Evolutionary conservation across 345 rosid species (phyloP).

Genomic region (Eucalyptus cloeziana): DNA sequence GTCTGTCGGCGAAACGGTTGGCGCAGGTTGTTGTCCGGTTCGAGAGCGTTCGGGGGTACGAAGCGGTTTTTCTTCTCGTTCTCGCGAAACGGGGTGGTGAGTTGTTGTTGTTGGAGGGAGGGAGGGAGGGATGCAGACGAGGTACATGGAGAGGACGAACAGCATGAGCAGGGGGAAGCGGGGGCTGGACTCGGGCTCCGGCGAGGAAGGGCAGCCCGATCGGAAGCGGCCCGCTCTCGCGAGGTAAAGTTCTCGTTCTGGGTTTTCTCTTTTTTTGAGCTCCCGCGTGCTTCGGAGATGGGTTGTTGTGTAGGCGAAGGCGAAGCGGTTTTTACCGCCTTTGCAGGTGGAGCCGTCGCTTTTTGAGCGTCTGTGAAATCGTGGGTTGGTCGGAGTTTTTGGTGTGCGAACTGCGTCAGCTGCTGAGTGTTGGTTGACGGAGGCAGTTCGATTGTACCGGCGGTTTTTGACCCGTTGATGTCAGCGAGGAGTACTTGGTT

Average conservation of each 20-base stretch:
- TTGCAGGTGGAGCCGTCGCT: neutral
- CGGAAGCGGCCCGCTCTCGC: constrained; percentile 90
- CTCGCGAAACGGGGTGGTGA: neutral
- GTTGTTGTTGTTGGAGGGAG: neutral
- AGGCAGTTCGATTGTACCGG: neutral
- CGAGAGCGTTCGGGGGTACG: neutral
- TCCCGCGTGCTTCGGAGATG: neutral
- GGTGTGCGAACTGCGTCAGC: neutral
- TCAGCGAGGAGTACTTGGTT: neutral
- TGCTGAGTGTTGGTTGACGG: neutral
- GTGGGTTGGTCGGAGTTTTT: neutral
- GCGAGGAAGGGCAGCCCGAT: constrained; percentile 57
- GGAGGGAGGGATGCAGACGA: constrained; percentile 42
- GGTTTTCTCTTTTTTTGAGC: neutral
- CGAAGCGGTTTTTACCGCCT: neutral
- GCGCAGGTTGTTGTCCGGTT: neutral
- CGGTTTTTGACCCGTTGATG: neutral
- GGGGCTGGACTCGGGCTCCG: constrained; percentile 41
- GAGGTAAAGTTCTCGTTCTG: constrained; percentile 7
- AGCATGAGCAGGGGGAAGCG: constrained; percentile 75
- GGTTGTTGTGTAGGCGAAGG: neutral
- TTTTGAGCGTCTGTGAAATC: neutral
- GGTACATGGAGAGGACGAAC: constrained; percentile 75
- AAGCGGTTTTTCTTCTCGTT: neutral
- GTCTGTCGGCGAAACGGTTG: neutral